These are phyloP conservation scores for Cunninghamia lanceolata DNA, from an alignment of 75 land plant species.

Conservation along the genomic window DNA sequence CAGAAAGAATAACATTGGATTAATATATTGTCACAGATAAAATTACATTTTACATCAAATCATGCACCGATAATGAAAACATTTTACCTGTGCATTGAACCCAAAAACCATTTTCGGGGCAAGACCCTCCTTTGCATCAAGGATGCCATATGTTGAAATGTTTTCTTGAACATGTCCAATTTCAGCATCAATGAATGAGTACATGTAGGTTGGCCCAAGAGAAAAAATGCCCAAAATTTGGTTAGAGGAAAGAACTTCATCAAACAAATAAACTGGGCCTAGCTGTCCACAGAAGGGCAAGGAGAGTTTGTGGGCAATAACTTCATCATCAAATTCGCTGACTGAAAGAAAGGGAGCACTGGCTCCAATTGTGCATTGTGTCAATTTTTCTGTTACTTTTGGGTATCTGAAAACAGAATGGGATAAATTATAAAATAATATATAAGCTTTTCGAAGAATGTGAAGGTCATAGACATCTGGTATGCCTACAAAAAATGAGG, in stretches of 20 bases:
- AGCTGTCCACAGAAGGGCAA: conserved; percentile 85
- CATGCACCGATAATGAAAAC: neutral
- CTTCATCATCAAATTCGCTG: conserved; percentile 18
- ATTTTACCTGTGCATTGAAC: conserved; percentile 85
- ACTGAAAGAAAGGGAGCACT: conserved; percentile 22
- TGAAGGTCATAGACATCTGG: neutral
- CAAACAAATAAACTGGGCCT: conserved; percentile 87
- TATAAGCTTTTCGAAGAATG: conserved; percentile 8
- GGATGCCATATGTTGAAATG: conserved; percentile 41
- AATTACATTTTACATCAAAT: neutral
- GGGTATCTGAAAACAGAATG: conserved; percentile 57
- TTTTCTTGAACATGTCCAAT: conserved; percentile 35
- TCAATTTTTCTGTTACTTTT: conserved; percentile 69
- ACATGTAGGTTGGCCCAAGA: conserved; percentile 93
- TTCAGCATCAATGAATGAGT: conserved; percentile 83
- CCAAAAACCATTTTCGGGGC: conserved; percentile 91
- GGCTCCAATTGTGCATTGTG: conserved; percentile 69
- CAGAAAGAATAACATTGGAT: neutral
- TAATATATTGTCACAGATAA: neutral
- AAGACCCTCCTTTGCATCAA: conserved; percentile 86
- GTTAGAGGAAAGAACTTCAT: conserved; percentile 71
- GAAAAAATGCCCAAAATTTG: conserved; percentile 66
- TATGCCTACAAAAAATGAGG: neutral
- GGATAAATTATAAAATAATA: neutral
- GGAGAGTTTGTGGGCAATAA: conserved; percentile 23